Percentiles rank a stretch among this genome's conserved stretches.
These are phyloP conservation scores for Pelargonium nanum DNA, from an alignment of 345 rosid species.

Conservation along the genomic window DNA sequence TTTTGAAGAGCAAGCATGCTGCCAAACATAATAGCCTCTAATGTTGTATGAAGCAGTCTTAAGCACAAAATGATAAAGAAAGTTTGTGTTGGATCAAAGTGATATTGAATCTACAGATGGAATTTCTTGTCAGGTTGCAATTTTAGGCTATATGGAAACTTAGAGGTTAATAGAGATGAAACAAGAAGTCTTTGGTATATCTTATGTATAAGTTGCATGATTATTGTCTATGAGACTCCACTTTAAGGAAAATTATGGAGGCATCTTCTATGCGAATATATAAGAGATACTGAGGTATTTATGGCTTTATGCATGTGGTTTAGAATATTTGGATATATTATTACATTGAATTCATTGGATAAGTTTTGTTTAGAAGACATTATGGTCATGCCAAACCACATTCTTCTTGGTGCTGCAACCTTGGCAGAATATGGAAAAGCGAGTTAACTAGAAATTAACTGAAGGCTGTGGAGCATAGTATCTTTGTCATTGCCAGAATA, in stretches of 20 bases:
- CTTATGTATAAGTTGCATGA: slow-evolving; percentile 20
- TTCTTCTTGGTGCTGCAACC: slow-evolving; percentile 5
- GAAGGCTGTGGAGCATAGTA: not conserved
- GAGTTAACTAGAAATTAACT: slow-evolving; percentile 1
- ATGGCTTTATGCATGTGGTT: slow-evolving; percentile 10
- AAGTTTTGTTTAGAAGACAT: slow-evolving; percentile 14
- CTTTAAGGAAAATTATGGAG: slow-evolving; percentile 17
- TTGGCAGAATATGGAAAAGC: not conserved
- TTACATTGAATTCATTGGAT: slow-evolving; percentile 13
- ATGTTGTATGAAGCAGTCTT: slow-evolving; percentile 13
- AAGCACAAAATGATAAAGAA: slow-evolving; percentile 14
- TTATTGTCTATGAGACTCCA: slow-evolving; percentile 19
- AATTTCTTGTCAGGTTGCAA: slow-evolving; percentile 19
- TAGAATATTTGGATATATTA: slow-evolving; percentile 10
- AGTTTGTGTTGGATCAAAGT: slow-evolving; percentile 23
- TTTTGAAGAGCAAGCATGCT: slow-evolving; percentile 25
- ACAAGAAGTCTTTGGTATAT: slow-evolving; percentile 24
- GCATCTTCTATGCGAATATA: slow-evolving; percentile 14
- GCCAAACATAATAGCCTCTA: slow-evolving; percentile 24
- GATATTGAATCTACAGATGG: slow-evolving; percentile 18
- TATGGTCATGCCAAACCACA: not conserved
- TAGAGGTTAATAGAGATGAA: slow-evolving; percentile 16
- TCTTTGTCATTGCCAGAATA: not conserved
- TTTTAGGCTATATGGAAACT: slow-evolving; percentile 32
- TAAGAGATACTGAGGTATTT: too few relatives aligned